Evolutionary conservation across 2,329 filamentous ascomycete species (phyloP).

Genomic region (Catunica adiposa): DNA sequence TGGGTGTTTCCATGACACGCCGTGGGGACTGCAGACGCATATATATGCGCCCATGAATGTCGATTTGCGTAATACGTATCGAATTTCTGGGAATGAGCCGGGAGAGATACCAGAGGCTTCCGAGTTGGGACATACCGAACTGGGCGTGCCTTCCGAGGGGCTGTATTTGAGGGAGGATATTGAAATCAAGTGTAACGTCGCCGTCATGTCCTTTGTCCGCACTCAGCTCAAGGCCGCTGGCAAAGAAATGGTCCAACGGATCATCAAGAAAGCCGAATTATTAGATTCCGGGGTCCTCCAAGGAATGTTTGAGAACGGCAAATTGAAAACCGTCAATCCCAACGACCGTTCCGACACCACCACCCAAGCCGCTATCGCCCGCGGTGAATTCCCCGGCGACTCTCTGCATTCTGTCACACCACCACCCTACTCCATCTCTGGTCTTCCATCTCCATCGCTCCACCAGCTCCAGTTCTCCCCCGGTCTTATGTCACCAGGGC

Average conservation of each 20-base stretch:
- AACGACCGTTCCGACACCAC: constrained; percentile 27
- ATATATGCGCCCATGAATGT: constrained; percentile 51
- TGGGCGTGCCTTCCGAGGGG: constrained; percentile 46
- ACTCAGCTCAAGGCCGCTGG: constrained; percentile 48
- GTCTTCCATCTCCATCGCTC: not conserved
- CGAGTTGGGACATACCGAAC: constrained; percentile 41
- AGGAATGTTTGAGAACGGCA: constrained; percentile 51
- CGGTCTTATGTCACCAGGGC: no score
- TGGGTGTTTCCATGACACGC: constrained; percentile 56
- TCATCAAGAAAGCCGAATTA: constrained; percentile 56
- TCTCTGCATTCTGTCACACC: not conserved
- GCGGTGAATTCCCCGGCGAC: constrained; percentile 1
- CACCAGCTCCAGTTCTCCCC: not conserved
- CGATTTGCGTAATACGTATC: constrained; percentile 52
- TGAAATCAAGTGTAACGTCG: constrained; percentile 52
- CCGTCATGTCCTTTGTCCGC: constrained; percentile 49
- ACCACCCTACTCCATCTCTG: not conserved
- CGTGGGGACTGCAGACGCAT: constrained; percentile 56
- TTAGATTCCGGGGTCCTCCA: constrained; percentile 48
- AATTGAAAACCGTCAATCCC: constrained; percentile 41
- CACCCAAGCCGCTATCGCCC: constrained; percentile 3
- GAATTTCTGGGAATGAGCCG: constrained; percentile 51
- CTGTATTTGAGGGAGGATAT: constrained; percentile 55
- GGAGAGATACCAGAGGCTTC: constrained; percentile 45
- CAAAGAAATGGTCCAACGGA: constrained; percentile 49